Percentiles rank a stretch among this genome's conserved stretches.
These are phyloP conservation scores for Mortierella sp. DNA, from an alignment of 371 early-diverging fungal species.

Conservation along the genomic window DNA sequence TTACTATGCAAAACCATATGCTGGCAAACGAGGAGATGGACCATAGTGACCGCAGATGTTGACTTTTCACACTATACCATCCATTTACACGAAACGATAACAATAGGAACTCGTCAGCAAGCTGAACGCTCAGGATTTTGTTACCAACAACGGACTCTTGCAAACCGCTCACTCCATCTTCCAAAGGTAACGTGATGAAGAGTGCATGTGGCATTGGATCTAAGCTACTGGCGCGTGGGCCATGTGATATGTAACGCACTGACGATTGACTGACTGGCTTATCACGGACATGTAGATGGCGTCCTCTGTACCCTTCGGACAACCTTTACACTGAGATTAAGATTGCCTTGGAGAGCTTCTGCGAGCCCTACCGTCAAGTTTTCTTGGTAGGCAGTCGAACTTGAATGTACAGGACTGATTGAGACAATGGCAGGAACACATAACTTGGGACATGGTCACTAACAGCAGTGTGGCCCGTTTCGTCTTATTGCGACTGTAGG, in stretches of 20 bases:
- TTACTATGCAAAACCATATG: not conserved
- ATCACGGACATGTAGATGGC: conserved; percentile 74
- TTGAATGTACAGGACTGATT: not conserved
- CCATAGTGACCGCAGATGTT: not conserved
- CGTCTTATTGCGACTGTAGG: conserved; percentile 57
- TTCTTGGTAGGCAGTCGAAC: conserved; percentile 71
- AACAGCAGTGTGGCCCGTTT: not conserved
- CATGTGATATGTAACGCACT: not conserved
- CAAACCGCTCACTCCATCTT: conserved; percentile 96
- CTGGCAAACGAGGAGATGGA: not conserved
- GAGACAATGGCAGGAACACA: not conserved
- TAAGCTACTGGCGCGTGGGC: not conserved
- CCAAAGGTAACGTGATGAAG: conserved; percentile 70
- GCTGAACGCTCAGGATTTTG: conserved; percentile 83
- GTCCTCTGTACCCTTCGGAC: conserved; percentile 86
- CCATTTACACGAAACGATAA: not conserved
- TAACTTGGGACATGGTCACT: not conserved
- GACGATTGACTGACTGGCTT: not conserved
- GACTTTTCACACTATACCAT: not conserved
- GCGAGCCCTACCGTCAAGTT: conserved; percentile 83
- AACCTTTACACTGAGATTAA: conserved; percentile 90
- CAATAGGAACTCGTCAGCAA: conserved; percentile 80
- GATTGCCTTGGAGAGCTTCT: conserved; percentile 88
- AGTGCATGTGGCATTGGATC: not conserved
- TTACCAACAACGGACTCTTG: conserved; percentile 90